Percentiles rank a stretch among this genome's conserved stretches.
These are phyloP conservation scores for Jamesozyma hellenica DNA, from an alignment of 805 yeast species.

Conservation along the genomic window DNA sequence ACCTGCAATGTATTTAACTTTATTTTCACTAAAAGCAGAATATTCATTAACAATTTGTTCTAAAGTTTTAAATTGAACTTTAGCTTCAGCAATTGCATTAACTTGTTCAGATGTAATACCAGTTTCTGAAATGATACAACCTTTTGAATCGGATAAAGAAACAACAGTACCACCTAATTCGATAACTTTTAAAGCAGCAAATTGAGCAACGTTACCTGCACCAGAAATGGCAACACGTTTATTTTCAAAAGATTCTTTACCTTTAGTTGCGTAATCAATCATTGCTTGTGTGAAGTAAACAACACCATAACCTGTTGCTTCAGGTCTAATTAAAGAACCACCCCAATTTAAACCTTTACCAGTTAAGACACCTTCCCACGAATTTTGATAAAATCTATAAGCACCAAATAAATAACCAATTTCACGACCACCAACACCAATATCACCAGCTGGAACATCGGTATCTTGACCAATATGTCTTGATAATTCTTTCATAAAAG, in stretches of 20 bases:
- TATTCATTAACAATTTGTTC: constrained; percentile 52
- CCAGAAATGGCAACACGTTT: constrained; percentile 96
- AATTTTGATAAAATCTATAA: constrained; percentile 81
- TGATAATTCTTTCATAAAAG: constrained; percentile 91
- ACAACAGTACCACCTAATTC: constrained; percentile 95
- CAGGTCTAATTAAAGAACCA: constrained; percentile 97
- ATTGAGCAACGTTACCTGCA: constrained; percentile 98
- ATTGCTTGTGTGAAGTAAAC: constrained; percentile 95
- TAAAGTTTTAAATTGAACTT: constrained; percentile 66
- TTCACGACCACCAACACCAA: constrained; percentile 94
- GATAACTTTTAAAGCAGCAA: constrained; percentile 93
- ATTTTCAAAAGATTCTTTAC: constrained; percentile 83
- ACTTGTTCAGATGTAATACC: constrained; percentile 85
- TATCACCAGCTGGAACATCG: constrained; percentile 99
- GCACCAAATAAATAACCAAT: constrained; percentile 94
- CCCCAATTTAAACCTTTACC: constrained; percentile 99
- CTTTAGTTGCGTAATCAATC: constrained; percentile 86
- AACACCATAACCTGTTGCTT: constrained; percentile 97
- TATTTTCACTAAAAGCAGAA: constrained; percentile 45
- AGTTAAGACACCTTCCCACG: constrained; percentile 94
- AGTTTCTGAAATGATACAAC: constrained; percentile 63
- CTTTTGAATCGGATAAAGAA: constrained; percentile 91
- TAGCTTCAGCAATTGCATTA: constrained; percentile 64
- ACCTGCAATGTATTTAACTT: constrained; percentile 77
- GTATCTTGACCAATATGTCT: constrained; percentile 95